Base-by-base conservation (phyloP, 371 early-diverging fungal genomes). In the Mortierella sp. region DNA sequence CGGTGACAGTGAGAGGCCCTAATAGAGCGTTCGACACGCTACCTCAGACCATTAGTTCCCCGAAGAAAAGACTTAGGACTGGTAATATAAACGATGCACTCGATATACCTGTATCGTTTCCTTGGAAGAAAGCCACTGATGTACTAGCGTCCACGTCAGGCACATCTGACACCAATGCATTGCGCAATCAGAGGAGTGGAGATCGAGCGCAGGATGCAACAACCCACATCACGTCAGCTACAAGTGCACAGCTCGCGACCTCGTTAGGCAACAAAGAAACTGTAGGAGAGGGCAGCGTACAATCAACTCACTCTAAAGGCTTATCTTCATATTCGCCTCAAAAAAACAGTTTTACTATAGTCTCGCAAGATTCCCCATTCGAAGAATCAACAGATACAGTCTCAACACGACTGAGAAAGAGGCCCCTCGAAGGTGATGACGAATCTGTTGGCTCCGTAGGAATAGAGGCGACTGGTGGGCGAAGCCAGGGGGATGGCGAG, bases 401-500 rank as follows among this genome's bases (percentile, higher is more conserved):
- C 11, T n/a, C 12, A 11, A 4, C 40, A 22, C 24, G 32, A 26
- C 12, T 28, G 11, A 28, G 55, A 30, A 55, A 55, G 30, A 18
- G 66, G 57, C 39, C 14, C 11, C 28, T 14, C 60, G 26, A 37
- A 1, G 24, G 37, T 24, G n/a, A n/a, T 16, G 28, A 28, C 22
- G 35, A 49, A 32, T 5, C 11, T 55, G 14, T 28, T 55, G 14
- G 30, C 58, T 60, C 37, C 14, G 39, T 45, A 26, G 59, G 65
- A 30, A 55, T 66, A 62, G 68, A 57, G 67, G 30, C 67, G 9
- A 9, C 35, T 62, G 14, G 67, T 49, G 22, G 67, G 20, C 5
- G 70, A 73, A 6, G 68, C 54, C 5, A 40, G 0, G 69, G 60
- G 3, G 66, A 66, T 12, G 70, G 54, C 47, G 73, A 54, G 5